Evolutionary conservation across 2,329 filamentous ascomycete species (phyloP), one percentile per base, ranked within the genome.

Genomic region (Parafenestella ontariensis): DNA sequence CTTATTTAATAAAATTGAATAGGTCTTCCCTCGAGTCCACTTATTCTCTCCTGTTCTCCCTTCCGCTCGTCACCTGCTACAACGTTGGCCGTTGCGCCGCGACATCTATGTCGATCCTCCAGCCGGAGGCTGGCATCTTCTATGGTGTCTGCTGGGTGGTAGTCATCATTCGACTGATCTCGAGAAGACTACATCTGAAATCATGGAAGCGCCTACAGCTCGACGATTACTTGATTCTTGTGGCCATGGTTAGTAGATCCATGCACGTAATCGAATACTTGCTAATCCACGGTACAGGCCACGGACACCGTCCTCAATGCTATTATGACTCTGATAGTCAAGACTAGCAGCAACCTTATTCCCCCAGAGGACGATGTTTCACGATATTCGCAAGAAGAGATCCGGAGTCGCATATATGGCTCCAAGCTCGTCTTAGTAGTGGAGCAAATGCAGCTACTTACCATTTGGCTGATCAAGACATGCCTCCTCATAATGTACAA

Each of bases 401-500:
- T 78, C n/a, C 46, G 69, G 0, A 58, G 65, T 24, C 79, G 82
- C 13, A 71, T 82, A 4, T 79, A 76, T 44, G 83, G 83, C n/a
- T 84, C 82, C 62, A 84, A 84, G 60, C 78, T 83, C 64, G 81
- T 83, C 1, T 72, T 85, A 48, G 80, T 81, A 0, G 78, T 82
- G 13, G 83, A 85, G 58, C 77, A 84, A 52, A 82, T 80, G 62
- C 83, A 82, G 59, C 73, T 83, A 36, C 70, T 78, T 1, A 80
- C 78, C 1, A 77, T 81, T 3, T 86, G 83, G 82, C 68, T 78
- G 15, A 75, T 83, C 58, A 86, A 85, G 59, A 72, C 78, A 21
- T 84, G 82, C 62, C 77, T 85, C 67, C 69, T 85, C 60, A 73
- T 83, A 34, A 82, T 85, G 40, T 85, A 85, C 67, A 70, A 74